These are phyloP conservation scores for Kluyveromyces sp. DNA, from an alignment of 1,139 yeast species.

Conservation along the genomic window DNA sequence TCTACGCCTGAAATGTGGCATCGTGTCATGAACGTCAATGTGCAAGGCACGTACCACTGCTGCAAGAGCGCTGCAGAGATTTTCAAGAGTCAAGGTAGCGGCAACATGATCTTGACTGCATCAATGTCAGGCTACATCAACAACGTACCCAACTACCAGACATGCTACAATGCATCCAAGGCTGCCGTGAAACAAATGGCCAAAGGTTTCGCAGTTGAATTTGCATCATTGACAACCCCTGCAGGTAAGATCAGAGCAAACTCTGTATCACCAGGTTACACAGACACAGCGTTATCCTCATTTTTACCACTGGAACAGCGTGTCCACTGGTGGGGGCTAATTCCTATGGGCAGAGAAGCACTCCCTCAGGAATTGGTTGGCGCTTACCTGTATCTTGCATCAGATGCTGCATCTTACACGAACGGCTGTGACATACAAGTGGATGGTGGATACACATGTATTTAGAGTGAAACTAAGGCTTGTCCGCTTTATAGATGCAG, in stretches of 20 bases:
- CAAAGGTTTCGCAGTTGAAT: slow-evolving; percentile 79
- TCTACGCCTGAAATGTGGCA: slow-evolving; percentile 54
- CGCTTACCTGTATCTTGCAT: slow-evolving; percentile 77
- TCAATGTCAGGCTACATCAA: slow-evolving; percentile 88
- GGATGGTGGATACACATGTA: slow-evolving; percentile 66
- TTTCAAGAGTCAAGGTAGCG: slow-evolving; percentile 61
- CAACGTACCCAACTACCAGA: slow-evolving; percentile 80
- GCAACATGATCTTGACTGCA: slow-evolving; percentile 79
- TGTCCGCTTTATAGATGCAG: too few relatives aligned
- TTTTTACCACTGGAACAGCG: slow-evolving; percentile 49
- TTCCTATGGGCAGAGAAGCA: slow-evolving; percentile 80
- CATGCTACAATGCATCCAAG: slow-evolving; percentile 86
- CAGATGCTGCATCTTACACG: slow-evolving; percentile 75
- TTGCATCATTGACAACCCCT: slow-evolving; percentile 74
- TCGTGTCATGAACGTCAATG: slow-evolving; percentile 60
- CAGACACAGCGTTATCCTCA: slow-evolving; percentile 64
- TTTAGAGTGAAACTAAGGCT: slow-evolving; percentile 7
- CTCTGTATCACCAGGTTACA: slow-evolving; percentile 81
- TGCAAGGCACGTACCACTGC: slow-evolving; percentile 57
- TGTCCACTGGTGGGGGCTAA: slow-evolving; percentile 60
- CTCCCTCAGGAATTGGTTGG: slow-evolving; percentile 75
- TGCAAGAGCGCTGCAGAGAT: slow-evolving; percentile 51
- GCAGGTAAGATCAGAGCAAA: slow-evolving; percentile 41
- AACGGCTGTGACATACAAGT: slow-evolving; percentile 76
- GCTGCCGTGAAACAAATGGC: slow-evolving; percentile 77